These are phyloP conservation scores for Amanita molliuscula DNA, from an alignment of 768 basidiomycete species.

Conservation along the genomic window DNA sequence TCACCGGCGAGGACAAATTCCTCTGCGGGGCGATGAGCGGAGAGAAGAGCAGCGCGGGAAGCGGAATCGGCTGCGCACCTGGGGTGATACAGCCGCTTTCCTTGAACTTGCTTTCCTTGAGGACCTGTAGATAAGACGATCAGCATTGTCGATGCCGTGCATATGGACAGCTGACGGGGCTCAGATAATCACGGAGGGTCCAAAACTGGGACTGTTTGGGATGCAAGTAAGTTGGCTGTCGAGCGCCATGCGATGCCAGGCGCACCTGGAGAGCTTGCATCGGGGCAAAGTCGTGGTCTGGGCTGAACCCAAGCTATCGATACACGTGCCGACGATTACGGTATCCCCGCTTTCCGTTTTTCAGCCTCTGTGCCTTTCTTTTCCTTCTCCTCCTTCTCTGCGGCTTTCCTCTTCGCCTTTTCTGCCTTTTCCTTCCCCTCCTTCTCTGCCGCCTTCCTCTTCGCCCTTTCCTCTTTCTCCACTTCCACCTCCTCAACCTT, in stretches of 20 bases:
- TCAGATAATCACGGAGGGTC: conserved; percentile 90
- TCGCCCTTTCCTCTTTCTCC: conserved; percentile 7
- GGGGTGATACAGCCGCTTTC: conserved; percentile 96
- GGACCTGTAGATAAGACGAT: conserved; percentile 50
- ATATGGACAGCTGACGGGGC: conserved; percentile 46
- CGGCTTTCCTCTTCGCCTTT: conserved; percentile 5
- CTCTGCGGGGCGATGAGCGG: conserved; percentile 39
- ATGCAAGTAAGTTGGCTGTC: conserved; percentile 2
- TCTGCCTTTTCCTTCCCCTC: conserved; percentile 11
- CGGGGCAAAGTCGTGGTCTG: conserved; percentile 16
- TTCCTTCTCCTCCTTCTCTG: background rate
- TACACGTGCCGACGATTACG: conserved; percentile 9
- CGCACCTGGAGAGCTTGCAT: conserved; percentile 35
- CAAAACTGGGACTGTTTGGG: conserved; percentile 74
- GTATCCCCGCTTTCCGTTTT: conserved; percentile 12
- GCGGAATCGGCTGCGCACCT: conserved; percentile 35
- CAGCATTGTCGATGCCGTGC: conserved; percentile 19
- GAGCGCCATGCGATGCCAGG: background rate
- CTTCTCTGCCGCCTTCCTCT: conserved; percentile 11
- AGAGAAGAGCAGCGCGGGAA: background rate
- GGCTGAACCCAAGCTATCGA: conserved; percentile 2
- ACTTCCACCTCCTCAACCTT: background rate
- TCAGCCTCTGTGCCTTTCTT: conserved; percentile 16
- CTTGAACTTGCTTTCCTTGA: conserved; percentile 98
- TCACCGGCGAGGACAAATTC: conserved; percentile 98